These are phyloP conservation scores for Bretziella fagacearum DNA, from an alignment of 2,329 filamentous ascomycete species.

Conservation along the genomic window DNA sequence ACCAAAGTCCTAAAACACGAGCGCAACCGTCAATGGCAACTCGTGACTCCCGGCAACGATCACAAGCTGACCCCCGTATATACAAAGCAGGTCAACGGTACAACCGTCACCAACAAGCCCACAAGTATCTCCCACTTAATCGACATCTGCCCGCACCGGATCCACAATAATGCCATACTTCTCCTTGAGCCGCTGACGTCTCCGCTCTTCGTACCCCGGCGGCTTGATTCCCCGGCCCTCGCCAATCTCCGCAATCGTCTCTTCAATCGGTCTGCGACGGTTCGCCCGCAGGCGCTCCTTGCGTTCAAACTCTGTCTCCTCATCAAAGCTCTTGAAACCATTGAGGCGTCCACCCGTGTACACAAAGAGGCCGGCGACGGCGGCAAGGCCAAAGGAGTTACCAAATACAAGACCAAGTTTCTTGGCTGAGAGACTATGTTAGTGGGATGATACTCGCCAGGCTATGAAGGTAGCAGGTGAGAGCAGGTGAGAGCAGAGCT, in stretches of 20 bases:
- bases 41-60: no score
- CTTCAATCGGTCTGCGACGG: conserved; percentile 55
- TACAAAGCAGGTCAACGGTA: conserved; percentile 22
- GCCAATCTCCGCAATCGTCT: conserved; percentile 66
- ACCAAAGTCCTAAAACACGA: not conserved
- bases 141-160: conserved; percentile 38
- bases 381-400: conserved; percentile 40
- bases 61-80: no score
- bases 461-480: not conserved
- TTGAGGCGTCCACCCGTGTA: conserved; percentile 43
- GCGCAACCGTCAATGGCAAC: not conserved
- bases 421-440: conserved; percentile 19
- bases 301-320: conserved; percentile 54
- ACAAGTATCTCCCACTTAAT: conserved; percentile 18
- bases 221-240: conserved; percentile 75
- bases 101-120: no score
- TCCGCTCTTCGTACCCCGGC: conserved; percentile 70
- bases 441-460: conserved; percentile 1
- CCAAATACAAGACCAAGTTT: conserved; percentile 56
- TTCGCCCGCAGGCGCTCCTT: conserved; percentile 60
- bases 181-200: conserved; percentile 64
- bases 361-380: conserved; percentile 45
- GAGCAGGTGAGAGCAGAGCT: conserved; percentile 18
- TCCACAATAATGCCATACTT: conserved; percentile 77
- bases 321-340: conserved; percentile 23